Evolutionary conservation across 164 flowering plant genomes (phyloP).

Genomic region (Saururus chinensis): DNA sequence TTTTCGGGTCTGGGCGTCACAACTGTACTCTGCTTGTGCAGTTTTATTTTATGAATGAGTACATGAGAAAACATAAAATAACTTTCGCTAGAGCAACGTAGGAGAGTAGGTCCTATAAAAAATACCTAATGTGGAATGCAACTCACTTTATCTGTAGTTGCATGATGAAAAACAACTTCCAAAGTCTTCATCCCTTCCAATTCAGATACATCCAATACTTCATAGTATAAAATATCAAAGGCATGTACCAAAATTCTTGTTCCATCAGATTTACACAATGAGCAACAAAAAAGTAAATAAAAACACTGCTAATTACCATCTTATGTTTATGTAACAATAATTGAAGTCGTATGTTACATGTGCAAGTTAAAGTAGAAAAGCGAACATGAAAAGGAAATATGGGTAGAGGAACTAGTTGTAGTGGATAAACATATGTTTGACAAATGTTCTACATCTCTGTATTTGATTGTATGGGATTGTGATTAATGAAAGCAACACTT

Average conservation of each 20-base stretch:
- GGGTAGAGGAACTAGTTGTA: conserved; percentile 89
- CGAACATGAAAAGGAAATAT: not conserved
- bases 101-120: not conserved
- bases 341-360: too few species aligned
- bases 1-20: too few species aligned
- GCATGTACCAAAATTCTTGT: conserved; percentile 28
- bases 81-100: not conserved
- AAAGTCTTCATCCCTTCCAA: conserved; percentile 80
- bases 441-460: conserved; percentile 77
- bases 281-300: too few species aligned
- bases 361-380: too few species aligned
- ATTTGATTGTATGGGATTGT: conserved; percentile 84
- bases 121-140: not conserved
- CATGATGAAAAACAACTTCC: conserved; percentile 84
- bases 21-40: conserved; percentile 86
- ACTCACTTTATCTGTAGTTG: conserved; percentile 74
- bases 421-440: conserved; percentile 83
- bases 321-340: too few species aligned
- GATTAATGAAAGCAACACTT: conserved; percentile 96
- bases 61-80: conserved; percentile 34
- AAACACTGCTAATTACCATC: too few species aligned
- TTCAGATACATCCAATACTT: conserved; percentile 90
- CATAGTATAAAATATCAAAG: conserved; percentile 87
- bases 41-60: conserved; percentile 62
- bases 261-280: not conserved